phyloP scores from a whole-genome alignment of 495 filamentous ascomycete genomes.

The Sporormia fimetaria region DNA sequence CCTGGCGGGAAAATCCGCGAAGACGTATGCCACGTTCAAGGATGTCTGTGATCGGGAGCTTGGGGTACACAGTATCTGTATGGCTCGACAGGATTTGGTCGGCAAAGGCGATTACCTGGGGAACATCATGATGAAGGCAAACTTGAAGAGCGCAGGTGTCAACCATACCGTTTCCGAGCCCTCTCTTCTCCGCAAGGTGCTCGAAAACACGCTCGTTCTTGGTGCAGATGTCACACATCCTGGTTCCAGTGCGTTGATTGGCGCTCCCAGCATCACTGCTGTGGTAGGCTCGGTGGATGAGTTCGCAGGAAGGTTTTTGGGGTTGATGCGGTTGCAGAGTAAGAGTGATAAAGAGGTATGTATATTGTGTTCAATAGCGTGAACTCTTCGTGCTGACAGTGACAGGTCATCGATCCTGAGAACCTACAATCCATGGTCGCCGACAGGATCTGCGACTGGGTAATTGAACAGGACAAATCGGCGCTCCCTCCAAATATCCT shows the following conservation, averaged over 20 bases:
- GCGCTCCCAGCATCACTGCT: constrained; percentile 4
- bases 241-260: neutral
- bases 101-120: constrained; percentile 1
- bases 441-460: constrained; percentile 1
- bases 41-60: neutral
- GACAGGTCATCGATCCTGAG: constrained; percentile 6
- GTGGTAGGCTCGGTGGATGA: constrained; percentile 11
- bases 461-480: neutral
- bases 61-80: neutral
- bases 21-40: constrained; percentile 1
- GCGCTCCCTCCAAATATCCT: constrained; percentile 1
- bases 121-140: constrained; percentile 18
- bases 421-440: constrained; percentile 3
- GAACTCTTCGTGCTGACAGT: neutral
- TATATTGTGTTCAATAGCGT: neutral
- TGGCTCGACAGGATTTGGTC: neutral
- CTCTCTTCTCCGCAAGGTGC: neutral
- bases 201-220: constrained; percentile 7
- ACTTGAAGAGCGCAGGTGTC: constrained; percentile 8
- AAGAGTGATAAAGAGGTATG: constrained; percentile 5
- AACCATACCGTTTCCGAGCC: constrained; percentile 4
- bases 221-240: constrained; percentile 21
- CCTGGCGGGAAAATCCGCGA: neutral
- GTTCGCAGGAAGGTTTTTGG: constrained; percentile 3
- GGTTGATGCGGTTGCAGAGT: constrained; percentile 11